Evolutionary conservation across 148 eudicot genomes (phyloP), one percentile per base, ranked within the genome.

Genomic region (Spergularia marina): DNA sequence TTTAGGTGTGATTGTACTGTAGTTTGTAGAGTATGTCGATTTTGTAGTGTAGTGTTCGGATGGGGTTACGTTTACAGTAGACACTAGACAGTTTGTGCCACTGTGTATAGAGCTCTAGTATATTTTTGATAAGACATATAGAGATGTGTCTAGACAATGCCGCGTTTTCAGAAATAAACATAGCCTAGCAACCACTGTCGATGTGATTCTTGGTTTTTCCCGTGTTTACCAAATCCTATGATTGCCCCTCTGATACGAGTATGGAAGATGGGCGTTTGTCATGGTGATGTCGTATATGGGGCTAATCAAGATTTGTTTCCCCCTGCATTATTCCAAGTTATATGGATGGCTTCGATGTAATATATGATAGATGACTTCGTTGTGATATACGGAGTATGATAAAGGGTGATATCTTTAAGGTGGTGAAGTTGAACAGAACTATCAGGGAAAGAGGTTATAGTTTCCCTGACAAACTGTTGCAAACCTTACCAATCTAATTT

Each of bases 361-460:
- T 63, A 9, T 5, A 34, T 63, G 40, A 34, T 30, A 63, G 25
- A 20, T 14, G 3, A 40, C 30, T 41, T 13, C 44, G 34, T 15
- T 12, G 30, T 59, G 39, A 63, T 63, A 8, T 5, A n/a, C n/a
- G n/a, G n/a, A n/a, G n/a, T n/a, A 30, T 63, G 39, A 36, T 34
- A 63, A 14, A 16, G n/a, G 36, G 18, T 30, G n/a, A 63, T 63
- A 34, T 34, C 18, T 10, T 63, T 36, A 18, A 12, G 47, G 25
- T 63, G 47, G 67, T 30, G 18, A 63, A 34, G 67, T 63, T 62
- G 47, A 63, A 63, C 41, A 63, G 34, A 63, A 6, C 67, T 63
- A 34, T 34, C 2, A 63, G 67, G 12, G 67, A 17, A 63, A 63
- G 36, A 34, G 5, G 44, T 34, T 13, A 25, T 63, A 34, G 15